Evolutionary conservation across 805 yeast species (phyloP), one percentile per base, ranked within the genome.

Genomic region (Saccharomyces cerevisiae): DNA sequence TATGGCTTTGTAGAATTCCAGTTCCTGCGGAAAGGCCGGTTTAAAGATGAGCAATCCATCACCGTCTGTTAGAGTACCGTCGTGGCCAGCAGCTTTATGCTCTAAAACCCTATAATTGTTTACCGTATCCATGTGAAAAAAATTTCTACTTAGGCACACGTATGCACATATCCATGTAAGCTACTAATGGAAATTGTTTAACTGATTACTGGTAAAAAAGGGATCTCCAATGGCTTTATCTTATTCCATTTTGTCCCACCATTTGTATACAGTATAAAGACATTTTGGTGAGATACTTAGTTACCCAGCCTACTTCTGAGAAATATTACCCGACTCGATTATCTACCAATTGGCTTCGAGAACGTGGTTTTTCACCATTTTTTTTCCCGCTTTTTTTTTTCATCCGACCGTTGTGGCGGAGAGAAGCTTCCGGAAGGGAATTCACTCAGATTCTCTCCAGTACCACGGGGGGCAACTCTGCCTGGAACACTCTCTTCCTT

Each of bases 11-110:
- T 94, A 92, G 69, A 94, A 94, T n/a, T 79, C 83, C 29, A 86
- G 69, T 69, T 92, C 99, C 59, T 80, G 82, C 27, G 69, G 69
- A 0, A 72, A 66, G 0, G 91, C 75, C 0, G 84, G 83, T 68
- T 94, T 92, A 53, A 88, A 80, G 59, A 91, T 85, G 14, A 92
- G 71, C 6, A 80, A 70, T 0, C 90, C 96, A 46, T 79, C 80
- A 6, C 68, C 77, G 57, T 82, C 82, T 10, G 80, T 79, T 52
- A 89, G 61, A 2, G 86, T 79, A 0, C 96, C 98, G 5, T 77
- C 87, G 64, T 92, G 99, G 5, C 99, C 99, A 0, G 97, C 98
- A 2, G 94, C 98, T 70, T 83, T 86, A 64, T 87, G 88, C 53
- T 67, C 58, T 50, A 69, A 53, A 29, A 47, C 53, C 50, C 30